Conservation (phyloP, 352 stramenopile genomes). For the Peronospora destructor region DNA sequence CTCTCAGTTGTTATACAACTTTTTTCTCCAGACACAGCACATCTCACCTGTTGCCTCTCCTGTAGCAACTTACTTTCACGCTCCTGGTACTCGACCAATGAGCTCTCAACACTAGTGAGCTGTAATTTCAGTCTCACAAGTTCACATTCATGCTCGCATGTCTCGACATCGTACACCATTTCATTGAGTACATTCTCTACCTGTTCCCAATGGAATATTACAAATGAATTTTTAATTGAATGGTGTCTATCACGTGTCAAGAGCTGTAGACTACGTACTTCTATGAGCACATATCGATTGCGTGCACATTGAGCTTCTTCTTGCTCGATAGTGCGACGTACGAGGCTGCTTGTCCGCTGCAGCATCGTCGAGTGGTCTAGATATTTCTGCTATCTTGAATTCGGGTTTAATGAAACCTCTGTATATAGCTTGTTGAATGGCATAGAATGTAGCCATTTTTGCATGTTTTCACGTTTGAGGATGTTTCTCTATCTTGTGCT, state of each 20-base stretch:
- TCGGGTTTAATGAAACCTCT: neutral
- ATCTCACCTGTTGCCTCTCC: slow-evolving; percentile 49
- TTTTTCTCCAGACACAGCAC: neutral
- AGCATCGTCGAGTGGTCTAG: slow-evolving; percentile 23
- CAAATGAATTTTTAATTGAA: neutral
- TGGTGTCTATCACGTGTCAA: neutral
- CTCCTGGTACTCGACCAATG: slow-evolving; percentile 43
- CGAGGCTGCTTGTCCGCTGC: slow-evolving; percentile 27
- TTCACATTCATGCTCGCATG: slow-evolving; percentile 51
- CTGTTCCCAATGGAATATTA: slow-evolving; percentile 15
- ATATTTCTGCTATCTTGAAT: too few species aligned
- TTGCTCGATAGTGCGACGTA: slow-evolving; percentile 31
- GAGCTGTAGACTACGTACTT: slow-evolving; percentile 22
- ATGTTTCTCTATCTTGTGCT: too few species aligned
- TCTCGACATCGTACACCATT: slow-evolving; percentile 83
- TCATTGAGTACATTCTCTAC: slow-evolving; percentile 64
- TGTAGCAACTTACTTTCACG: slow-evolving; percentile 55
- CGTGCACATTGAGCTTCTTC: slow-evolving; percentile 42
- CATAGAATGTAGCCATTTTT: neutral
- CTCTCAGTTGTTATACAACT: neutral
- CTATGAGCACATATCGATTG: slow-evolving; percentile 34
- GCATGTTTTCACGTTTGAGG: too few species aligned
- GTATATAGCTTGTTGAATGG: neutral
- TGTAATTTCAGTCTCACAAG: slow-evolving; percentile 31
- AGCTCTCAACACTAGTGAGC: slow-evolving; percentile 27